Evolutionary conservation across 768 basidiomycete genomes (phyloP).

Genomic region (Trametes villosa): DNA sequence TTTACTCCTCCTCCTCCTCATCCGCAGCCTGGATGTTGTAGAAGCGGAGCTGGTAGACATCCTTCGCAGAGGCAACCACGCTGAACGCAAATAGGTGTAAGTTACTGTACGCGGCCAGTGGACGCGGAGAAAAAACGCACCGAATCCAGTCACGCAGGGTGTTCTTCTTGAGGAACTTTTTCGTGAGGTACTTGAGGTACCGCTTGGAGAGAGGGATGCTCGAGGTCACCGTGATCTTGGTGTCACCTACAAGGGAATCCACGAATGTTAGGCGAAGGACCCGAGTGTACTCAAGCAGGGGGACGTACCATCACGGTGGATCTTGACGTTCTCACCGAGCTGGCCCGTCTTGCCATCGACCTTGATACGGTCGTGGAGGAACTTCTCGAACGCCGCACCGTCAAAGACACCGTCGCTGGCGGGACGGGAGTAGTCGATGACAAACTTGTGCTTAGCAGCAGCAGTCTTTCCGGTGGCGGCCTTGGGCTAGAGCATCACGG

Average conservation of each 20-base stretch:
- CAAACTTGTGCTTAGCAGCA: constrained; percentile 73
- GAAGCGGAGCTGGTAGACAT: constrained; percentile 93
- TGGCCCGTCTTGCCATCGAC: constrained; percentile 91
- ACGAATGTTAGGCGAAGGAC: not conserved
- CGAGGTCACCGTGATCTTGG: constrained; percentile 84
- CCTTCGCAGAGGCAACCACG: constrained; percentile 93
- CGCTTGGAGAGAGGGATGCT: constrained; percentile 93
- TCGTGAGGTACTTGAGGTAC: constrained; percentile 98
- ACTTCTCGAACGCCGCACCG: constrained; percentile 78
- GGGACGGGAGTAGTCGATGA: constrained; percentile 86
- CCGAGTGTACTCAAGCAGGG: not conserved
- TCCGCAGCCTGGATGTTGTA: constrained; percentile 80
- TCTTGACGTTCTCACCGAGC: constrained; percentile 87
- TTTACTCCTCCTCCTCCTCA: constrained; percentile 56
- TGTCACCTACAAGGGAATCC: constrained; percentile 54
- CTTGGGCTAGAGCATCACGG: constrained; percentile 55
- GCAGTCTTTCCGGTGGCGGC: constrained; percentile 54
- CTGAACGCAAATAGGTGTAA: constrained; percentile 39
- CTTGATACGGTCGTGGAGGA: constrained; percentile 92
- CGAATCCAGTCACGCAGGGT: constrained; percentile 95
- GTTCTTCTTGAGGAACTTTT: constrained; percentile 99
- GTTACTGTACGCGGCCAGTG: constrained; percentile 6
- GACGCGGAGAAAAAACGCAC: constrained; percentile 38
- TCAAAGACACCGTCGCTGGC: constrained; percentile 67
- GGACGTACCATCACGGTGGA: constrained; percentile 78